Evolutionary conservation across 192 early-diverging fungal genomes (phyloP).

Genomic region (Lunasporangiospora selenospora): DNA sequence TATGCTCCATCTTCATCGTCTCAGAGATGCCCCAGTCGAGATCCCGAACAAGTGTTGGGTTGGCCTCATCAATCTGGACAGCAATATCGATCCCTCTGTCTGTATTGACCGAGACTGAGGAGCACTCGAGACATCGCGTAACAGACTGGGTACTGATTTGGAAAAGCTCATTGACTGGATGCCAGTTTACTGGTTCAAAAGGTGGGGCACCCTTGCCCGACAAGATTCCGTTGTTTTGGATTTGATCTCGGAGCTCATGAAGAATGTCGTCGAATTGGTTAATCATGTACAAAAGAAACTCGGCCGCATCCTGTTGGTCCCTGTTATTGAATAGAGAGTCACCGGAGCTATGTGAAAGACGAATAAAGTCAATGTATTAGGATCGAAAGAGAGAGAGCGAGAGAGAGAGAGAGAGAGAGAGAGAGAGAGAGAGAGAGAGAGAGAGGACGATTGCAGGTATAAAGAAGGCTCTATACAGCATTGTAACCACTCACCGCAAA

Average conservation of each 20-base stretch:
- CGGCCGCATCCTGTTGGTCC: constrained; percentile 41
- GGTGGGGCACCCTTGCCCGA: too few relatives aligned
- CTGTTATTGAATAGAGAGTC: constrained; percentile 31
- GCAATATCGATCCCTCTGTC: constrained; percentile 31
- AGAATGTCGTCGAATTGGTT: constrained; percentile 31
- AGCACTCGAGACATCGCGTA: constrained; percentile 22
- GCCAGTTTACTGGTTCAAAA: constrained; percentile 23
- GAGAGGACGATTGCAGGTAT: too few relatives aligned
- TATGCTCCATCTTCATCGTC: constrained; percentile 42
- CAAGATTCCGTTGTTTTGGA: background rate
- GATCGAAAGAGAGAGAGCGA: background rate
- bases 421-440: background rate
- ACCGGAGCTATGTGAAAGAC: constrained; percentile 3
- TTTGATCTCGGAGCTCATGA: background rate
- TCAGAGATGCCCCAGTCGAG: constrained; percentile 38
- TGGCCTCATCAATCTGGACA: constrained; percentile 32
- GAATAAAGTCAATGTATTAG: background rate
- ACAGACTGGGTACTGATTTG: constrained; percentile 27
- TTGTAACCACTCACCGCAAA: constrained; percentile 11
- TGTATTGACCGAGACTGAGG: constrained; percentile 4
- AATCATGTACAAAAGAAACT: constrained; percentile 32
- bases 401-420: background rate
- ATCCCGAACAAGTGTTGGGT: constrained; percentile 29
- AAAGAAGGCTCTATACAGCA: background rate
- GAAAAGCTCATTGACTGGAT: constrained; percentile 28